These are phyloP conservation scores for Theobroma grandiflorum DNA, from an alignment of 441 rosid species.

Conservation along the genomic window DNA sequence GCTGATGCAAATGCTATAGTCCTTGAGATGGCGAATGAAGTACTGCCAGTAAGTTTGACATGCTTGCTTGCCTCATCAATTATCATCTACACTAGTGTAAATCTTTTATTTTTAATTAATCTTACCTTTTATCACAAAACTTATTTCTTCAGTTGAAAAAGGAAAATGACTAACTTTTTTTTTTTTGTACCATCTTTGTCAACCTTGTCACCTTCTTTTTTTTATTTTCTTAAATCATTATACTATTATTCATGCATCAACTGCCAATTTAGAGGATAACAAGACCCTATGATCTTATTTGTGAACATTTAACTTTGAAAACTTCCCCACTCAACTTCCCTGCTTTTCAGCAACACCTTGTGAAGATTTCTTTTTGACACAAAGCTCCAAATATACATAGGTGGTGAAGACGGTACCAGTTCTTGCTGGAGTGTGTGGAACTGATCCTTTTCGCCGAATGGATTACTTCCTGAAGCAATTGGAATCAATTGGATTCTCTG, in stretches of 20 bases:
- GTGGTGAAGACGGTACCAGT: constrained; percentile 87
- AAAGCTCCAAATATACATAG: constrained; percentile 41
- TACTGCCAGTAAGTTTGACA: constrained; percentile 74
- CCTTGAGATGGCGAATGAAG: constrained; percentile 97
- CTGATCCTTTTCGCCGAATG: constrained; percentile 94
- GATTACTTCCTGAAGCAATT: constrained; percentile 82
- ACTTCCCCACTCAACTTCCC: background rate
- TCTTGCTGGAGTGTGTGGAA: constrained; percentile 96
- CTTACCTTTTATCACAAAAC: background rate
- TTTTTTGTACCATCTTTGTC: background rate
- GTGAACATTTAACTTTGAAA: background rate
- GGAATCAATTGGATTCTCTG: constrained; percentile 85
- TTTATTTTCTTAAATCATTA: background rate
- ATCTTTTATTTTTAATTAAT: background rate
- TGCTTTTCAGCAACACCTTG: background rate
- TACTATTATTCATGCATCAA: constrained; percentile 5
- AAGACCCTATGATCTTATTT: background rate
- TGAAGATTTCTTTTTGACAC: background rate
- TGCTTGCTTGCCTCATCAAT: constrained; percentile 4
- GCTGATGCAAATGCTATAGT: constrained; percentile 97
- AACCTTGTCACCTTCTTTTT: background rate
- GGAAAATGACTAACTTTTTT: constrained; percentile 4
- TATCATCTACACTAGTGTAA: constrained; percentile 1
- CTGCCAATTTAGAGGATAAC: background rate
- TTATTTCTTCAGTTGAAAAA: background rate